Conservation (phyloP, 179 eudicot genomes). For the Heliamphora pulchella region DNA sequence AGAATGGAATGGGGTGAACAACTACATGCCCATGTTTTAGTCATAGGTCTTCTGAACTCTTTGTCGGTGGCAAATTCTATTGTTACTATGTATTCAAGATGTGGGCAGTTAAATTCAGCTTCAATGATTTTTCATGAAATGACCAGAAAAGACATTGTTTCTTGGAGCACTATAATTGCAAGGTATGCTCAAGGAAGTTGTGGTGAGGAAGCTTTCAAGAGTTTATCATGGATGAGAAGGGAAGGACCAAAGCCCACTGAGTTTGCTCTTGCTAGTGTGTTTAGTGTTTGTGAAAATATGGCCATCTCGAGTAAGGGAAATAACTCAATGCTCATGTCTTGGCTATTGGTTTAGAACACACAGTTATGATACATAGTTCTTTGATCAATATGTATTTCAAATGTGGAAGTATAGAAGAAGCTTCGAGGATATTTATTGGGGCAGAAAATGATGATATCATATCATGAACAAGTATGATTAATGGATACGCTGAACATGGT, state of each 20-base stretch:
- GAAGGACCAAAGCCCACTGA: slow-evolving; percentile 79
- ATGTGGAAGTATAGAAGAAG: slow-evolving; percentile 70
- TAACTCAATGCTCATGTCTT: slow-evolving; percentile 66
- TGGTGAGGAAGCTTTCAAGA: slow-evolving; percentile 60
- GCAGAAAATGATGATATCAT: slow-evolving; percentile 43
- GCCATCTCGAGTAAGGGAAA: slow-evolving; percentile 77
- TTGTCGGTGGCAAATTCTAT: slow-evolving; percentile 73
- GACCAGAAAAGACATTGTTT: slow-evolving; percentile 53
- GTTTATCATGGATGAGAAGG: slow-evolving; percentile 56
- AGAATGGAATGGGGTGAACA: too few species aligned
- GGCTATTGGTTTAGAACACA: background rate
- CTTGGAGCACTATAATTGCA: slow-evolving; percentile 43
- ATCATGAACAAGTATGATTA: slow-evolving; percentile 88
- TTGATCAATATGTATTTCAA: slow-evolving; percentile 43
- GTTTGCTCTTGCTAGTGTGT: slow-evolving; percentile 14
- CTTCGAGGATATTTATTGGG: slow-evolving; percentile 41
- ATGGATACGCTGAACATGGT: slow-evolving; percentile 90
- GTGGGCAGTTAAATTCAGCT: slow-evolving; percentile 15
- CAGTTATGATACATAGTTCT: too few species aligned
- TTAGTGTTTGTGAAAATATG: slow-evolving; percentile 65
- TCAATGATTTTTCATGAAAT: slow-evolving; percentile 42
- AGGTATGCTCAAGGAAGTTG: slow-evolving; percentile 54
- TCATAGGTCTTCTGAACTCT: slow-evolving; percentile 36
- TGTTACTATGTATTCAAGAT: slow-evolving; percentile 68
- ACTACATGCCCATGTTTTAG: slow-evolving; percentile 47